Evolutionary conservation across 257 asterid species (phyloP), one percentile per base, ranked within the genome.

Genomic region (Anisodus tanguticus): DNA sequence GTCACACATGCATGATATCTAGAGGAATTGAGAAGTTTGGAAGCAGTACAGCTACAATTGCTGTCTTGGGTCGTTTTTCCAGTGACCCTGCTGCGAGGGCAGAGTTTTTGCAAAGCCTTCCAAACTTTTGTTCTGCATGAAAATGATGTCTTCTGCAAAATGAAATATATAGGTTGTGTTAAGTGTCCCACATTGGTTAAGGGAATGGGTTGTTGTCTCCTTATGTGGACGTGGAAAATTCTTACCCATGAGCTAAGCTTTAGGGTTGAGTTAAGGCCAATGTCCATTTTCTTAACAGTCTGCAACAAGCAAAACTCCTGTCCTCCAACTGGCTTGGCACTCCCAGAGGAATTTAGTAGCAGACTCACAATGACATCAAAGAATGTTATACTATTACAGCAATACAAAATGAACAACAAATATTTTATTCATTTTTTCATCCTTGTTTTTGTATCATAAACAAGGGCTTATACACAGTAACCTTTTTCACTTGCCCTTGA

Each of bases 21-120:
- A 86, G 98, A 81, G 99, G 98, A 66, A 91, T 95, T 22, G 97
- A 95, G 88, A 95, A 94, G 91, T 86, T 90, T 8, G 97, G 98
- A 39, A 93, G 99, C 83, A 95, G 87, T 79, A 95, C 98, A 4
- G 94, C 95, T 47, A 93, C 99, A 0, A 85, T 93, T 80, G 99
- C 97, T 70, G 97, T 92, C 5, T 79, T 94, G 85, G 99, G 99
- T 77, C 91, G 92, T 71, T 95, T 94, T 85, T 91, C 97, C 0
- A 87, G 90, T 0, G 97, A 94, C 79, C 83, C 97, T 59, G 79
- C 88, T 2, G 88, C 93, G 2, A 88, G 99, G 86, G 90, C 92
- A 2, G 87, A 87, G 9, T 95, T 95, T 88, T 91, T 95, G 94
- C 93, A 90, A 91, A 88, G 91, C 45, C 91, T 95, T 71, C 97